A percentile compares a stretch with the other conserved stretches of the same genome.
These are phyloP conservation scores for Rhodotorula sphaerocarpa DNA, from an alignment of 768 basidiomycete genomes.

Conservation along the genomic window DNA sequence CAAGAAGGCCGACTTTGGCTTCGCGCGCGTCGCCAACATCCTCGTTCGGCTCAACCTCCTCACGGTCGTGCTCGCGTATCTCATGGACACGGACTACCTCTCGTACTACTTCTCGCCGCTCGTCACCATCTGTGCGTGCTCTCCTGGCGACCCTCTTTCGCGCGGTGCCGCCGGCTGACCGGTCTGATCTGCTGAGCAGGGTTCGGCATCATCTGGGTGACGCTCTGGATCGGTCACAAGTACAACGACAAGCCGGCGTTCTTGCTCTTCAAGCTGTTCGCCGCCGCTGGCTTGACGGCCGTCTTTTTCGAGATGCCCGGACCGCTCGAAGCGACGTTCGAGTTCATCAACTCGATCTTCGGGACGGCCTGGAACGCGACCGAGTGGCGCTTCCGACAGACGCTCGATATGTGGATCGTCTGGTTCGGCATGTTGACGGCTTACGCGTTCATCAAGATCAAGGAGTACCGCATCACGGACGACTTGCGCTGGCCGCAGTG, in stretches of 20 bases:
- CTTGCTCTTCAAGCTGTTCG: constrained; percentile 60
- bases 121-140: constrained; percentile 60
- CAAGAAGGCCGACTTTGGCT: constrained; percentile 78
- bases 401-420: constrained; percentile 79
- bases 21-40: constrained; percentile 65
- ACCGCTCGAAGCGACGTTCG: constrained; percentile 60
- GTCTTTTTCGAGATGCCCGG: constrained; percentile 59
- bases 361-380: constrained; percentile 71
- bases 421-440: constrained; percentile 78
- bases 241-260: constrained; percentile 64
- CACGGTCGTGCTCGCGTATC: constrained; percentile 71
- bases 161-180: background rate
- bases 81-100: constrained; percentile 85
- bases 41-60: constrained; percentile 75
- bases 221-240: constrained; percentile 61
- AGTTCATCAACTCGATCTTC: constrained; percentile 57
- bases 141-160: background rate
- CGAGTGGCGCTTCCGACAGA: constrained; percentile 84
- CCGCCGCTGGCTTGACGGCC: constrained; percentile 59
- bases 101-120: constrained; percentile 85
- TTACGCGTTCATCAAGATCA: constrained; percentile 63
- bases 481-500: constrained; percentile 58
- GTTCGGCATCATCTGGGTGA: constrained; percentile 77
- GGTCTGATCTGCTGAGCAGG: constrained; percentile 38
- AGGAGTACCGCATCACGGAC: constrained; percentile 63